phyloP scores from a whole-genome alignment of 2,329 filamentous ascomycete genomes.

The Trichoderma sp. region DNA sequence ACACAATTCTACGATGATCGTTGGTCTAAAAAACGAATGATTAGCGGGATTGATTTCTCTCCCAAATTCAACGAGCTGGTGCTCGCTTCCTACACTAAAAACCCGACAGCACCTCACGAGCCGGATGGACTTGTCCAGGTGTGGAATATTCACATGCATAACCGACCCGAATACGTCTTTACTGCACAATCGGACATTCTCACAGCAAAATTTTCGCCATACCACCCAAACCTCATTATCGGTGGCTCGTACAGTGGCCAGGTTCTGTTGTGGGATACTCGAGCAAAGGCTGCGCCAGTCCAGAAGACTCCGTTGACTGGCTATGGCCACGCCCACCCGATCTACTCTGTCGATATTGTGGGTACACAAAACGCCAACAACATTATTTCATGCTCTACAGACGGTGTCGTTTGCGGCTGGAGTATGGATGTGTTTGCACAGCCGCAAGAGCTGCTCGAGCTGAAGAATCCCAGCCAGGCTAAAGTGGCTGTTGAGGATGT shows the following conservation, averaged over 20 bases:
- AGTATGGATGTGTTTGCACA: constrained; percentile 97
- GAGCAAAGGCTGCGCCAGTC: constrained; percentile 83
- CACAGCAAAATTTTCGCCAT: constrained; percentile 96
- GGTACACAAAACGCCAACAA: constrained; percentile 99
- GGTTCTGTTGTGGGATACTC: constrained; percentile 94
- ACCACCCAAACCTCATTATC: constrained; percentile 93
- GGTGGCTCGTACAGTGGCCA: constrained; percentile 97
- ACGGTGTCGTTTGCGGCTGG: constrained; percentile 96
- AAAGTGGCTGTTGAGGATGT: constrained; percentile 82
- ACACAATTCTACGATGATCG: constrained; percentile 92
- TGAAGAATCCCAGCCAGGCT: constrained; percentile 80
- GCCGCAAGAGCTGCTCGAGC: constrained; percentile 89
- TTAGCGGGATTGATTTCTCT: constrained; percentile 93
- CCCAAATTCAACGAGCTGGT: constrained; percentile 93
- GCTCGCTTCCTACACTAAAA: constrained; percentile 95
- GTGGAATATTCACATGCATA: constrained; percentile 95
- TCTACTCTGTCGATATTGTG: constrained; percentile 93
- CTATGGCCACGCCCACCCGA: constrained; percentile 91
- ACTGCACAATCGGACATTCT: constrained; percentile 95
- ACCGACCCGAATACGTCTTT: constrained; percentile 93
- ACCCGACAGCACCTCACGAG: constrained; percentile 90
- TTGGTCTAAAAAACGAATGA: constrained; percentile 97
- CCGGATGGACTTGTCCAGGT: constrained; percentile 92
- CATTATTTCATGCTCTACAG: constrained; percentile 94
- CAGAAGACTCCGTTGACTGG: constrained; percentile 96